These are phyloP conservation scores for Russula virescens DNA, from an alignment of 768 basidiomycete species.

Conservation along the genomic window DNA sequence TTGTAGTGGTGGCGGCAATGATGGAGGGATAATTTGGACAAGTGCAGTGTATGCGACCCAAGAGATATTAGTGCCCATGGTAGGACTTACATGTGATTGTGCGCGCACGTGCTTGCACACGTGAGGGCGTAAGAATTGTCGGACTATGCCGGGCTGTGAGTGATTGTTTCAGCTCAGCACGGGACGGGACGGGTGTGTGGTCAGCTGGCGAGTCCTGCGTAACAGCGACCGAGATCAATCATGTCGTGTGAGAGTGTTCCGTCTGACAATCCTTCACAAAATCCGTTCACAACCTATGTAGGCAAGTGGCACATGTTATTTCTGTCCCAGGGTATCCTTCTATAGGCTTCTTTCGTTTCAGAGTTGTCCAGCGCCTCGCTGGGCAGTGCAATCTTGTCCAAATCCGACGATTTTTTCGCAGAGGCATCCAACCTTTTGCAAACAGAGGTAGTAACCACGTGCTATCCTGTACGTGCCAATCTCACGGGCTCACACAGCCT, in stretches of 20 bases:
- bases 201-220: neutral
- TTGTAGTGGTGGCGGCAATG: neutral
- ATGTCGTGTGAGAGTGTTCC: neutral
- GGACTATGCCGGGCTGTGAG: neutral
- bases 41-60: neutral
- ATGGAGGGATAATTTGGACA: neutral
- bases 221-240: neutral
- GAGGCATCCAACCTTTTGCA: constrained; percentile 77
- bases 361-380: constrained; percentile 87
- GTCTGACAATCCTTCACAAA: constrained; percentile 1
- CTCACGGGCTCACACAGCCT: constrained; percentile 44
- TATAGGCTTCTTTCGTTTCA: constrained; percentile 29
- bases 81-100: constrained; percentile 27
- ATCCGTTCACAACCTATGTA: constrained; percentile 42
- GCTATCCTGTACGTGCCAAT: neutral
- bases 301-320: constrained; percentile 36
- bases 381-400: constrained; percentile 65
- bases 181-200: neutral
- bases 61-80: constrained; percentile 4
- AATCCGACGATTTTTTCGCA: constrained; percentile 97
- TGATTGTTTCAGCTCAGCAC: neutral
- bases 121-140: neutral
- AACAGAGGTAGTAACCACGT: constrained; percentile 50
- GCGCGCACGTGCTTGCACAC: neutral
- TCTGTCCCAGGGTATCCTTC: neutral